A percentile compares a stretch with the other conserved stretches of the same genome.
Conservation (phyloP, 441 rosid genomes). For the Euphorbia neoarborescens region DNA sequence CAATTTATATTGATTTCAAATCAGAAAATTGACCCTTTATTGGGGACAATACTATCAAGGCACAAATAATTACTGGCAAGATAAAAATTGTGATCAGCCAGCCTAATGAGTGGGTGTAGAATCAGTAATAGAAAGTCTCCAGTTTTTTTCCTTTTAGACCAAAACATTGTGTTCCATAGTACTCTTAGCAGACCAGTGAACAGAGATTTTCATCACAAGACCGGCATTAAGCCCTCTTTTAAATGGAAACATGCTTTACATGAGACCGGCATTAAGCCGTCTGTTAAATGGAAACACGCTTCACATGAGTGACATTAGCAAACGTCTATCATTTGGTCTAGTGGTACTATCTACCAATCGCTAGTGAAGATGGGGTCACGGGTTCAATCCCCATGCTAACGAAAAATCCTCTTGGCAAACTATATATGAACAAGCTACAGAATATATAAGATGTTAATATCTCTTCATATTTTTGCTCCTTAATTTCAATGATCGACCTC, state of each 20-base stretch:
- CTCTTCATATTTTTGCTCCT: background rate
- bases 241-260: background rate
- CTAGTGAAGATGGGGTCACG: too few relatives aligned
- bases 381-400: too few relatives aligned
- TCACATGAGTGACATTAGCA: background rate
- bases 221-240: background rate
- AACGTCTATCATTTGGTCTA: too few relatives aligned
- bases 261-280: background rate
- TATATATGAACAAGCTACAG: background rate
- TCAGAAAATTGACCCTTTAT: background rate
- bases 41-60: background rate
- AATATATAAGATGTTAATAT: background rate
- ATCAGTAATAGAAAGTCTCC: too few relatives aligned
- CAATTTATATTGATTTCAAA: background rate
- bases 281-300: background rate
- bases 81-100: background rate
- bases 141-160: background rate
- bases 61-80: background rate
- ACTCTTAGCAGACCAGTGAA: background rate
- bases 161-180: background rate
- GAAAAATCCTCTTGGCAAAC: background rate
- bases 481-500: background rate
- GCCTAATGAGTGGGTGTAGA: too few relatives aligned
- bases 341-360: too few relatives aligned
- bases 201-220: background rate